Base-by-base conservation (phyloP, 2,329 filamentous ascomycete species). In the Stagonosporopsis chrysanthemi region DNA sequence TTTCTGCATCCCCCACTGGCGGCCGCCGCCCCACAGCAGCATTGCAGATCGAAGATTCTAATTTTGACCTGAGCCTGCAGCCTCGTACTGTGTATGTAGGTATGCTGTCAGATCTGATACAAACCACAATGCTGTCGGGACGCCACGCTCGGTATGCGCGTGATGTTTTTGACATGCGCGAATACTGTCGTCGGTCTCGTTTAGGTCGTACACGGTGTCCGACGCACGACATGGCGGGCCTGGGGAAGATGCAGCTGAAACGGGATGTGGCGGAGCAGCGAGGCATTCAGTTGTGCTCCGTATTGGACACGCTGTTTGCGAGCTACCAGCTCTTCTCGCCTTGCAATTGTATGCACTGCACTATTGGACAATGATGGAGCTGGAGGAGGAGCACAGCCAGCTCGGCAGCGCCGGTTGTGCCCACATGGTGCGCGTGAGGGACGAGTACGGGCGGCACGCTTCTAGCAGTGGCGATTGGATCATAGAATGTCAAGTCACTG, bases 21-120 rank as follows among this genome's bases (percentile, higher is more conserved):
- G 17, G 56, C 56, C 38, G 52, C 38, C 26, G 23, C 46, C 56
- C 56, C 56, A 52, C 47, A 44, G 36, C 29, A 44, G 26, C 42
- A 49, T 41, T 48, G 56, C 56, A 59, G 56, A 59, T 59, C 47
- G 51, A 41, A 48, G 56, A 50, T 54, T 44, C 54, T 57, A 52
- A 57, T 28, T 52, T 49, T 39, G 54, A 44, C 49, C 15, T 17
- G 48, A 40, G 24, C 24, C 38, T 38, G 39, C 46, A 23, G 35
- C 22, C 26, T 52, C 49, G 48, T n/a, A 12, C 49, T 19, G 19
- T 3, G 19, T 19, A 19, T 19, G 19, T 19, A 19, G 19, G 19
- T 19, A 19, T 19, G 38, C 43, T 57, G 54, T 48, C 48, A 48
- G 28, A 9, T 39, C 15, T 17, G 39, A 49, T 35, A 46, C 42